Evolutionary conservation across 768 basidiomycete genomes (phyloP), one percentile per base, ranked within the genome.

Genomic region (Serendipita sp.): DNA sequence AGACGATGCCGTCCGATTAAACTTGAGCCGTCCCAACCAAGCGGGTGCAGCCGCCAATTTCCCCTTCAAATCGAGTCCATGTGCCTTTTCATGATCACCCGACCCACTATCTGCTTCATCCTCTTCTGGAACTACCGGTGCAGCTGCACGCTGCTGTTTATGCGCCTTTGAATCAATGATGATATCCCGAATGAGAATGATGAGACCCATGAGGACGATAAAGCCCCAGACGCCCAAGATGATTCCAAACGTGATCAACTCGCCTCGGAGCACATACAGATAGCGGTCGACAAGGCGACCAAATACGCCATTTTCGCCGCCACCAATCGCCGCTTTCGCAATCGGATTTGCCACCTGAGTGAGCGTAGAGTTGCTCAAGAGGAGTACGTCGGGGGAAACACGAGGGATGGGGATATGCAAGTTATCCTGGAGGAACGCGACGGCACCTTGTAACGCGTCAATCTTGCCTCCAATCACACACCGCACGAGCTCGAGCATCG

Each of bases 391-490:
- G 54, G 87, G 76, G 66, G 90, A 86, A 65, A 97, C 80, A 51
- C 81, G 83, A 0, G 93, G 88, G 65, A 98, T 79, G 69, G 89
- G 75, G 70, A 98, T 78, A 56, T 84, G 78, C 56, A 94, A 84
- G 74, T 96, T 91, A 67, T 91, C 77, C 72, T 95, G 86, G 67
- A 98, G 77, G 80, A 95, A 97, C 0, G 92, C 96, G 45, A 96
- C 78, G 3, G 88, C 92, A n/a, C 83, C 79, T 74, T 94, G 90
- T 70, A 98, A 78, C 8, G 86, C 89, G 64, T 85, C 77, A 53
- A 97, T 86, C 73, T 98, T 97, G 66, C 81, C 80, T 18, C 95
- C 95, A 69, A 98, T 81, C 70, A 97, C 80, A 72, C 94, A 97
- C 70, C 78, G 82, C 70, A 96, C 75, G 71, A 98, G 95, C 63